Conservation (phyloP, 768 basidiomycete genomes). For the Porpolomopsis calyptriformis region DNA sequence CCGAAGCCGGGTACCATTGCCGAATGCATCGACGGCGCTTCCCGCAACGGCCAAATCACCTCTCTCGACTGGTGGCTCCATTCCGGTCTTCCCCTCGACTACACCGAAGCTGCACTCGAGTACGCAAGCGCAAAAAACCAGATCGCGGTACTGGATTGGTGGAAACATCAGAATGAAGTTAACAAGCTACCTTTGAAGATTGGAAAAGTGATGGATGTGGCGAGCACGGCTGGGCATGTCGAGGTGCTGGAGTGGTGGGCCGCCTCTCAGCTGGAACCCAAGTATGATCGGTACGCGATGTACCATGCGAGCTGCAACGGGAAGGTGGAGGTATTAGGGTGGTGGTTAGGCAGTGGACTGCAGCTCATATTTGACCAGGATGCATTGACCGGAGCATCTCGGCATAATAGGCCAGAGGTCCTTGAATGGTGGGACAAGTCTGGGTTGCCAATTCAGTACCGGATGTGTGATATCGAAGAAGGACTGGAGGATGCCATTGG, state of each 20-base stretch:
- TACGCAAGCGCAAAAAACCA: slow-evolving; percentile 70
- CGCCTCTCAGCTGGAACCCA: slow-evolving; percentile 61
- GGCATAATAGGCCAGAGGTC: slow-evolving; percentile 71
- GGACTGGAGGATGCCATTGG: slow-evolving; percentile 81
- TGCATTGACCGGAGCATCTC: slow-evolving; percentile 67
- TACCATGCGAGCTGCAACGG: slow-evolving; percentile 74
- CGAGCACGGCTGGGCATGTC: slow-evolving; percentile 67
- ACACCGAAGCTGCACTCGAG: slow-evolving; percentile 72
- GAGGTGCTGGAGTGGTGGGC: slow-evolving; percentile 81
- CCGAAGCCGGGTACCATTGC: slow-evolving; percentile 46
- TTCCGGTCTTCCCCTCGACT: slow-evolving; percentile 56
- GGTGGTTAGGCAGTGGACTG: slow-evolving; percentile 75
- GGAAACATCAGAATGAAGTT: slow-evolving; percentile 48
- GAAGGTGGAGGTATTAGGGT: slow-evolving; percentile 67
- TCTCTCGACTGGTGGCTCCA: slow-evolving; percentile 77
- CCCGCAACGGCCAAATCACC: slow-evolving; percentile 59
- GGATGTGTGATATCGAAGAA: slow-evolving; percentile 88
- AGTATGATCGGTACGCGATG: slow-evolving; percentile 68
- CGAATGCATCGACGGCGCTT: slow-evolving; percentile 71
- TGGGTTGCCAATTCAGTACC: slow-evolving; percentile 70
- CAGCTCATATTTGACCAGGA: slow-evolving; percentile 76
- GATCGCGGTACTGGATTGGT: slow-evolving; percentile 74
- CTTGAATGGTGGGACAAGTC: slow-evolving; percentile 84
- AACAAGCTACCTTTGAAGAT: slow-evolving; percentile 58
- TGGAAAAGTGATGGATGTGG: slow-evolving; percentile 79